phyloP scores from a whole-genome alignment of 2,329 filamentous ascomycete species.

The Taxawa tesnikishii region DNA sequence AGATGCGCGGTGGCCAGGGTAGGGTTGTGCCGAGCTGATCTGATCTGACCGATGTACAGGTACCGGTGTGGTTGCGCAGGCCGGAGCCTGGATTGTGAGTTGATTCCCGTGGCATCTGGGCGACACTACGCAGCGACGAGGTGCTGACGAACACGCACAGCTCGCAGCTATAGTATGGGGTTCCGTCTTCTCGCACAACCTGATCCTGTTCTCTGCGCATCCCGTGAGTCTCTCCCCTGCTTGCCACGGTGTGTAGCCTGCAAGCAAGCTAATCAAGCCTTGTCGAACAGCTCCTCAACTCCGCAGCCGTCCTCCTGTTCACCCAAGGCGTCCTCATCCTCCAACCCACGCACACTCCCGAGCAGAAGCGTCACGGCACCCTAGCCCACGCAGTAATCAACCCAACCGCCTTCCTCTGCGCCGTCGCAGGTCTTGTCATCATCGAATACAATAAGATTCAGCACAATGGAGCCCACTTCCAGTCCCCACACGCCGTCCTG shows the following conservation, averaged over 20 bases:
- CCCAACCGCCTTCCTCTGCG: conserved; percentile 46
- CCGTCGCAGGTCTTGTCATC: conserved; percentile 53
- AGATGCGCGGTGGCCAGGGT: no score
- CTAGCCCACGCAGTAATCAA: conserved; percentile 60
- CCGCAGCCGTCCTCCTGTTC: conserved; percentile 56
- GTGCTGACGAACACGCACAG: conserved; percentile 24
- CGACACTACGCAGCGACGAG: no score
- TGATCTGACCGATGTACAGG: conserved; percentile 42
- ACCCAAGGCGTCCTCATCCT: conserved; percentile 72
- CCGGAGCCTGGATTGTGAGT: conserved; percentile 60
- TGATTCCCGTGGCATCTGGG: conserved; percentile 3
- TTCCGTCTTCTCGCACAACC: conserved; percentile 53
- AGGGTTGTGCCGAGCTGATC: no score
- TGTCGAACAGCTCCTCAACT: conserved; percentile 36
- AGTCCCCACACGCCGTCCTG: conserved; percentile 68
- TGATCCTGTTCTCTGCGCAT: conserved; percentile 81
- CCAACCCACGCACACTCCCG: conserved; percentile 69
- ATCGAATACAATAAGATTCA: conserved; percentile 78
- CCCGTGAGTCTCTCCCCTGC: conserved; percentile 47
- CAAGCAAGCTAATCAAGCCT: conserved; percentile 1
- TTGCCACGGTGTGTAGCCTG: background rate
- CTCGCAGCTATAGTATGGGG: conserved; percentile 68
- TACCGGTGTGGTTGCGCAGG: conserved; percentile 69
- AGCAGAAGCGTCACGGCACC: conserved; percentile 57
- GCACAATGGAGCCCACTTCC: conserved; percentile 58